Percentiles rank a stretch among this genome's conserved stretches.
Conservation (phyloP, 768 basidiomycete genomes). For the Cystobasidium ongulense region DNA sequence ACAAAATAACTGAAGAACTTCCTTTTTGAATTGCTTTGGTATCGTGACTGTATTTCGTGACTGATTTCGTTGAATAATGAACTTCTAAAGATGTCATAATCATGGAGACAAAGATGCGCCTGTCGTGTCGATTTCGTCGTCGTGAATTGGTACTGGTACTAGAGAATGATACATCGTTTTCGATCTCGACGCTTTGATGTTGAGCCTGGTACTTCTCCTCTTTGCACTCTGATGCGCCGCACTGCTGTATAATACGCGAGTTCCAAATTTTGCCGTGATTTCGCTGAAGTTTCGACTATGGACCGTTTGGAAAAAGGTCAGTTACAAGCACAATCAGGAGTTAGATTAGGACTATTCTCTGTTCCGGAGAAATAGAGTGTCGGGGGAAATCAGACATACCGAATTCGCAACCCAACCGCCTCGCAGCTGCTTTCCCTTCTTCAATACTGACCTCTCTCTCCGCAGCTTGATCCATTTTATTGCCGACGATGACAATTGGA, state of each 20-base stretch:
- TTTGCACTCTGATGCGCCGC: conserved; percentile 29
- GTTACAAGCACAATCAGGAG: too few relatives aligned
- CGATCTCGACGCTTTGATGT: neutral
- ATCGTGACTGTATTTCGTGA: neutral
- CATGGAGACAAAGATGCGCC: neutral
- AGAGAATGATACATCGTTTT: conserved; percentile 33
- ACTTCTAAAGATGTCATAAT: neutral
- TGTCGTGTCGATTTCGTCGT: too few relatives aligned
- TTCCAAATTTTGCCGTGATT: conserved; percentile 87
- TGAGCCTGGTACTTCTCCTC: neutral
- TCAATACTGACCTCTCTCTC: conserved; percentile 90
- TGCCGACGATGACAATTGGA: conserved; percentile 94
- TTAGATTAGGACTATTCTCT: neutral
- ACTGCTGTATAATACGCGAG: conserved; percentile 59
- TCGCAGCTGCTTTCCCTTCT: conserved; percentile 73
- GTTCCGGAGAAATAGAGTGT: neutral
- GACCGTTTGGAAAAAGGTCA: neutral
- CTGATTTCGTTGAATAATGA: neutral
- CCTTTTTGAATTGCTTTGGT: neutral
- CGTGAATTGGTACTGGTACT: neutral
- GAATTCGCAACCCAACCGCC: conserved; percentile 80
- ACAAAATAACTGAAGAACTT: neutral
- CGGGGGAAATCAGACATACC: neutral
- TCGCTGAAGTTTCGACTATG: conserved; percentile 82
- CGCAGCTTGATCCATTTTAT: conserved; percentile 92